Percentiles rank a stretch among this genome's conserved stretches.
These are phyloP conservation scores for Mycena rebaudengoi DNA, from an alignment of 768 basidiomycete species.

Conservation along the genomic window DNA sequence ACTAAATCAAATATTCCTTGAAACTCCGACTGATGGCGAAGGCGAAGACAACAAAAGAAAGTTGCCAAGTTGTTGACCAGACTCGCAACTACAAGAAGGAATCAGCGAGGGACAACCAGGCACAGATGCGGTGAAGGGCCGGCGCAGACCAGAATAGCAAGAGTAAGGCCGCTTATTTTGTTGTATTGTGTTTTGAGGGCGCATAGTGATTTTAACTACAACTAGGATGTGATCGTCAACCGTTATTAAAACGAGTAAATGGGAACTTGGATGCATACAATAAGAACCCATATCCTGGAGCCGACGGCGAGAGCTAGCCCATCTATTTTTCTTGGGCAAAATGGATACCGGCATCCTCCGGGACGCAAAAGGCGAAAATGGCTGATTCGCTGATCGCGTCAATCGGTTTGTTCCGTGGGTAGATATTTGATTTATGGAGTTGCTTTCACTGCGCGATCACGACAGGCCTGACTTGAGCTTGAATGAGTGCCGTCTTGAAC, in stretches of 20 bases:
- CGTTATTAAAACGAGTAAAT: no score
- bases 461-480: no score
- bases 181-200: slow-evolving; percentile 17
- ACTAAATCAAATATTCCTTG: not conserved
- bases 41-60: not conserved
- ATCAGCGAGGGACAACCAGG: no score
- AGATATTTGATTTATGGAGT: not conserved
- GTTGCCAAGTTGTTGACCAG: not conserved
- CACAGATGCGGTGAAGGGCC: not conserved
- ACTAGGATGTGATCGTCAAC: not conserved
- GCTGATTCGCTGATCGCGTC: not conserved
- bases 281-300: no score
- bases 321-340: no score
- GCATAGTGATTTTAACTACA: not conserved
- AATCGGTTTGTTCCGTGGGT: slow-evolving; percentile 7
- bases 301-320: no score
- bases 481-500: no score
- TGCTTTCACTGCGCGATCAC: not conserved
- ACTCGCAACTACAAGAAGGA: not conserved
- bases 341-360: no score
- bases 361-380: no score
- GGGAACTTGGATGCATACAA: not conserved
- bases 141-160: not conserved
- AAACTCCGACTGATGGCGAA: not conserved
- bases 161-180: not conserved